Evolutionary conservation across 2,329 filamentous ascomycete genomes (phyloP).

Genomic region (Chaetomium sp.): DNA sequence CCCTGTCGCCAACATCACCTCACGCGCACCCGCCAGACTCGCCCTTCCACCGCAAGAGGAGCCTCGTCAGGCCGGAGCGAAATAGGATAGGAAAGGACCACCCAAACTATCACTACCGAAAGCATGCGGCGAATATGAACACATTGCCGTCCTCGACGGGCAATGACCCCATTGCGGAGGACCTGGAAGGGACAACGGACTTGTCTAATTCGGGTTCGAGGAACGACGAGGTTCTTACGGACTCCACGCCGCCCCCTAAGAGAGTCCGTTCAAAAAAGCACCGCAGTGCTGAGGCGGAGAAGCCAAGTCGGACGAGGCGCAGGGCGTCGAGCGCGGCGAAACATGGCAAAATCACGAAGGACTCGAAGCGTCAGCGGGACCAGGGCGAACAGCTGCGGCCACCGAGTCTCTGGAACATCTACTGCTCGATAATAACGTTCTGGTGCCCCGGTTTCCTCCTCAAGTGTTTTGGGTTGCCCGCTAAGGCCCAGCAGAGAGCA

Average conservation of each 20-base stretch:
- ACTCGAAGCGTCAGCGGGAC: conserved; percentile 52
- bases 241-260: conserved; percentile 46
- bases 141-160: conserved; percentile 89
- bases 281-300: conserved; percentile 43
- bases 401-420: conserved; percentile 90
- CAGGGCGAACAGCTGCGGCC: conserved; percentile 68
- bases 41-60: conserved; percentile 71
- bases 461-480: conserved; percentile 79
- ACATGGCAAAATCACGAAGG: conserved; percentile 67
- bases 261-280: conserved; percentile 41
- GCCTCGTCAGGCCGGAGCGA: conserved; percentile 85
- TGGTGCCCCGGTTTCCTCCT: conserved; percentile 89
- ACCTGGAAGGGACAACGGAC: conserved; percentile 67
- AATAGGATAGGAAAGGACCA: conserved; percentile 83
- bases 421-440: conserved; percentile 91
- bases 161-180: conserved; percentile 84
- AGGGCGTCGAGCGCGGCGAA: conserved; percentile 48
- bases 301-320: conserved; percentile 40
- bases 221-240: conserved; percentile 49
- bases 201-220: conserved; percentile 49
- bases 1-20: conserved; percentile 54
- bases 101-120: conserved; percentile 93
- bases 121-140: conserved; percentile 92
- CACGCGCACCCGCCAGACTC: conserved; percentile 39
- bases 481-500: conserved; percentile 84